A percentile compares a stretch with the other conserved stretches of the same genome.
Conservation (phyloP, 1,284 basidiomycete species). For the Phlebopus sp. region DNA sequence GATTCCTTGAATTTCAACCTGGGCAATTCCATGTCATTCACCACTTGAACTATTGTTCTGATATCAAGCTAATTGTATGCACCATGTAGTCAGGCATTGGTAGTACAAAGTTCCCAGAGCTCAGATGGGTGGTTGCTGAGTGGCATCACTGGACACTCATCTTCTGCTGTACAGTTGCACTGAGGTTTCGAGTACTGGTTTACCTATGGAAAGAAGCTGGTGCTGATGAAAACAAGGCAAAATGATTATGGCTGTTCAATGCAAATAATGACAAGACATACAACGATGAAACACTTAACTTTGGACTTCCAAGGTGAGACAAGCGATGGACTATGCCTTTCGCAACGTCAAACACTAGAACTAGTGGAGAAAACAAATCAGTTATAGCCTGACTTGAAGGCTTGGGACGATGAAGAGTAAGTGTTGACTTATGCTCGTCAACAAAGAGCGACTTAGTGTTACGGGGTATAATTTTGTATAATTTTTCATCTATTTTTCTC, state of each 20-base stretch:
- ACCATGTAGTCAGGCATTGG: background rate
- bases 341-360: too few relatives aligned
- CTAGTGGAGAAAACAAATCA: too few relatives aligned
- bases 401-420: too few relatives aligned
- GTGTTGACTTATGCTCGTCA: too few relatives aligned
- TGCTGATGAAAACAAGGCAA: background rate
- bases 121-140: constrained; percentile 11
- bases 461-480: too few relatives aligned
- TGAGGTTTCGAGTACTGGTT: constrained; percentile 17
- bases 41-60: constrained; percentile 12
- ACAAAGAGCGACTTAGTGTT: too few relatives aligned
- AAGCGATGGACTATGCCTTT: too few relatives aligned
- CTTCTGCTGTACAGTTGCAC: constrained; percentile 25
- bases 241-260: constrained; percentile 1
- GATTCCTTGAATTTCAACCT: constrained; percentile 10
- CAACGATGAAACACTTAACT: constrained; percentile 2
- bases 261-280: background rate
- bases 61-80: constrained; percentile 12
- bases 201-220: constrained; percentile 18
- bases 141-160: constrained; percentile 8
- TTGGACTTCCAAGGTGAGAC: too few relatives aligned
- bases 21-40: constrained; percentile 12
- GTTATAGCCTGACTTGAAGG: too few relatives aligned
- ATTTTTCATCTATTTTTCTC: too few relatives aligned
- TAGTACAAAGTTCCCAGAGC: constrained; percentile 10